Evolutionary conservation across 2,329 filamentous ascomycete species (phyloP), one percentile per base, ranked within the genome.

Genomic region (Colletotrichum godetiae): DNA sequence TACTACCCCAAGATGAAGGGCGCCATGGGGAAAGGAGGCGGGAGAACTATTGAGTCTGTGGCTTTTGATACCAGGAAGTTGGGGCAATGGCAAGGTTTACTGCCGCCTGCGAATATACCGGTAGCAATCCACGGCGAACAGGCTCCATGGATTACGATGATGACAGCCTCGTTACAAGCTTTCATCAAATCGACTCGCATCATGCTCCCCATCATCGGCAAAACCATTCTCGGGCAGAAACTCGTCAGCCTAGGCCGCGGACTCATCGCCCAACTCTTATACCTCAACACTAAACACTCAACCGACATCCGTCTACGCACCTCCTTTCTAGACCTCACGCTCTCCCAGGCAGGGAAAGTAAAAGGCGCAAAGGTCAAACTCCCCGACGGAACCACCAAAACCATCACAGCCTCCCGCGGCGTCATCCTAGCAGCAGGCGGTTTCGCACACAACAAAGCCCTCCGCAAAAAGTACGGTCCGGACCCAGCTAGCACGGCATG

Each of bases 381-480:
- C 24, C 35, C 75, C 24, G 72, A 78, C 10, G 81, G 79, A 24
- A 71, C 73, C 15, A 59, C 74, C 2, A 63, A 78, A 6, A 72
- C 67, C 1, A 75, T 83, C 60, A 66, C 76, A 2, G 78, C 80
- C 8, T 73, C 65, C 1, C 64, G 74, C n/a, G 81, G 79, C 13
- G 80, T 83, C 13, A 69, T 84, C 11, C 76, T 84, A 10, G 78
- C 78, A 7, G 81, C 80, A 7, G 82, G 81, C 6, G 82, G 82
- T 4, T 84, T 84, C 72, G 78, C 82, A 0, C 76, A 77, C 19
- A 82, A 82, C 61, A 55, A 66, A 7, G 63, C 72, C 11, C 79
- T 82, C 76, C 77, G 82, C n/a, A 66, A 78, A 24, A 59, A 77
- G 69, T 77, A 78, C 64, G 75, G 76, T 1, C 63, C 72, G 7